These are phyloP conservation scores for Jackrogersella multiformis DNA, from an alignment of 495 filamentous ascomycete genomes.

Conservation along the genomic window DNA sequence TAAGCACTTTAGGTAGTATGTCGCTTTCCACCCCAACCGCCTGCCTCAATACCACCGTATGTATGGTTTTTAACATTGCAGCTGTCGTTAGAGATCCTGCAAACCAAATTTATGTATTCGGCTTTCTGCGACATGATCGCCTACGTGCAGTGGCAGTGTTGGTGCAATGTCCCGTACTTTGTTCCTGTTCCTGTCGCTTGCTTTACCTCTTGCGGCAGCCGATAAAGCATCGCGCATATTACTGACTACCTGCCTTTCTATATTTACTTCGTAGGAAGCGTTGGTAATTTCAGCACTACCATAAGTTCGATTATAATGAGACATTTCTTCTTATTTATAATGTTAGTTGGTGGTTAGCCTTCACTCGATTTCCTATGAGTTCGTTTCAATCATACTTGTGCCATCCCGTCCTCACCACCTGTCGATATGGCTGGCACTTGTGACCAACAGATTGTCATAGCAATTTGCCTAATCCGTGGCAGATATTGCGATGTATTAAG, in stretches of 20 bases:
- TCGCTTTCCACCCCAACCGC: background rate
- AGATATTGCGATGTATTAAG: constrained; percentile 3
- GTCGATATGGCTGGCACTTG: background rate
- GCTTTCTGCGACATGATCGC: constrained; percentile 19
- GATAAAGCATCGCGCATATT: constrained; percentile 11
- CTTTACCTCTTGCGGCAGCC: constrained; percentile 30
- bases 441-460: constrained; percentile 14
- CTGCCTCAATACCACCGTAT: background rate
- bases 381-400: background rate
- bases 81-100: constrained; percentile 15
- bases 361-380: background rate
- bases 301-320: constrained; percentile 8
- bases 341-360: background rate
- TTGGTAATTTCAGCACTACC: background rate
- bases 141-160: constrained; percentile 17
- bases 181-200: constrained; percentile 20
- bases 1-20: background rate
- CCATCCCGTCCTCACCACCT: constrained; percentile 6
- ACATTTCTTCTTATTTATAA: background rate
- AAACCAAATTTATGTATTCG: constrained; percentile 13
- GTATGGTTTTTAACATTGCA: background rate
- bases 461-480: constrained; percentile 14
- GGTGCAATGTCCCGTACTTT: constrained; percentile 19
- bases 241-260: too few species aligned
- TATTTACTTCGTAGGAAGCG: constrained; percentile 14